These are phyloP conservation scores for Metarhizium robertsii DNA, from an alignment of 2,329 filamentous ascomycete genomes.

Conservation along the genomic window DNA sequence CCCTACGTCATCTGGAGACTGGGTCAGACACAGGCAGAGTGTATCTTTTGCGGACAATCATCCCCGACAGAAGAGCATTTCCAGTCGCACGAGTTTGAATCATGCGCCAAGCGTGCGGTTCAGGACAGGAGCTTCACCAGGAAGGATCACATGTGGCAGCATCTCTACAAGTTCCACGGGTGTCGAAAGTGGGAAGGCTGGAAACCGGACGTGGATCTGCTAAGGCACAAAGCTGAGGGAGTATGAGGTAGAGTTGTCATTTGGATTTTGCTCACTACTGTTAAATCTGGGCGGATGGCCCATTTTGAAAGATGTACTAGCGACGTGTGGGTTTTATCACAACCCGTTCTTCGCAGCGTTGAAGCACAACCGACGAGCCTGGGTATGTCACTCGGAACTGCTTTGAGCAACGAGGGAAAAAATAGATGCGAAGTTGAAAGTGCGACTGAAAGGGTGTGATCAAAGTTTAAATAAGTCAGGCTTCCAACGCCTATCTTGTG, in stretches of 20 bases:
- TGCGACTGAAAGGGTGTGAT: too few relatives aligned
- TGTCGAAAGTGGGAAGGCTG: slow-evolving; percentile 39
- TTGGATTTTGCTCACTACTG: neutral
- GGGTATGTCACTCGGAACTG: too few relatives aligned
- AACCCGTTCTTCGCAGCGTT: too few relatives aligned
- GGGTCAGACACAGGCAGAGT: slow-evolving; percentile 30
- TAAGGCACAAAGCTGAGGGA: slow-evolving; percentile 18
- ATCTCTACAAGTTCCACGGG: slow-evolving; percentile 31
- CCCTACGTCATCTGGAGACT: slow-evolving; percentile 39
- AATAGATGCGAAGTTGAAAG: too few relatives aligned
- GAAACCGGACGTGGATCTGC: slow-evolving; percentile 29
- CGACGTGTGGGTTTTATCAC: too few relatives aligned
- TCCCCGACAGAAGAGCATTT: slow-evolving; percentile 26
- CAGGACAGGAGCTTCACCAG: slow-evolving; percentile 32
- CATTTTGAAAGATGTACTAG: too few relatives aligned
- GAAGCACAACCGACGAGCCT: too few relatives aligned
- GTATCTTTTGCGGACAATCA: slow-evolving; percentile 27
- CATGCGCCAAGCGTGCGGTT: slow-evolving; percentile 38
- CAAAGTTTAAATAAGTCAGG: too few relatives aligned
- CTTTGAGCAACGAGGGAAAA: too few relatives aligned
- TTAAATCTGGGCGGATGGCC: too few relatives aligned
- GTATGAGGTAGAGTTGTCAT: neutral
- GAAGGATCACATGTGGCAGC: slow-evolving; percentile 33
- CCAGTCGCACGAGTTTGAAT: slow-evolving; percentile 30
- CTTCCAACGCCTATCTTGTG: too few relatives aligned